Evolutionary conservation across 805 yeast genomes (phyloP), one percentile per base, ranked within the genome.

Genomic region (Zygosaccharomyces rouxii): DNA sequence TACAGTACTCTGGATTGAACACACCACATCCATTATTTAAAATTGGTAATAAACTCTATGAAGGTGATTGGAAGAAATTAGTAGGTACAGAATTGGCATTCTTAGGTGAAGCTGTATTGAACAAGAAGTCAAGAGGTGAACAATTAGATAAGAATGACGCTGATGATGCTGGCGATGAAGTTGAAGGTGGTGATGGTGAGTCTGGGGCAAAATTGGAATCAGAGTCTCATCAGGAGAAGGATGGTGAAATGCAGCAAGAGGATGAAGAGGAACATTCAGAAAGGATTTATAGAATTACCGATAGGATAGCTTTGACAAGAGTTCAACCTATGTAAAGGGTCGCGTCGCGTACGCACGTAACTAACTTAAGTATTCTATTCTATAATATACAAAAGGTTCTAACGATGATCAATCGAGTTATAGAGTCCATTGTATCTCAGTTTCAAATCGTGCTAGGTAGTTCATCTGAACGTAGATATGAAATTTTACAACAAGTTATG

Each of bases 391-490:
- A 41, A 29, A n/a, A 28, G 7, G 9, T 11, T 13, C 26, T 3
- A 26, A 29, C 5, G 11, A 38, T 26, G 46, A 22, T 29, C 6
- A 31, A 31, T 23, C 40, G 42, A 5, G 22, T 48, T 35, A 26
- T 46, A 25, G 45, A 37, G n/a, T 38, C 26, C 10, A 45, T 50
- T 46, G 44, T 50, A 23, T 52, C 42, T 13, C 47, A 51, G 37
- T 46, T 45, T 31, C 59, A 64, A 3, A 69, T 90, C 22, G 70
- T 88, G 4, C 73, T 92, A 5, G 97, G 96, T 0, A 88, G 96
- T 2, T 77, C 86, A 0, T 90, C 97, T 0, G 92, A 95, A 2
- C 74, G 97, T 51, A 71, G 99, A 49, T 67, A 71, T 46, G 87
- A 86, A 48, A 84, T 94, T n/a, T 59, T 94, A 25, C 59, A 65